Evolutionary conservation across 23 red algal species (phyloP).

Genomic region (Pyropia haitanensis): DNA sequence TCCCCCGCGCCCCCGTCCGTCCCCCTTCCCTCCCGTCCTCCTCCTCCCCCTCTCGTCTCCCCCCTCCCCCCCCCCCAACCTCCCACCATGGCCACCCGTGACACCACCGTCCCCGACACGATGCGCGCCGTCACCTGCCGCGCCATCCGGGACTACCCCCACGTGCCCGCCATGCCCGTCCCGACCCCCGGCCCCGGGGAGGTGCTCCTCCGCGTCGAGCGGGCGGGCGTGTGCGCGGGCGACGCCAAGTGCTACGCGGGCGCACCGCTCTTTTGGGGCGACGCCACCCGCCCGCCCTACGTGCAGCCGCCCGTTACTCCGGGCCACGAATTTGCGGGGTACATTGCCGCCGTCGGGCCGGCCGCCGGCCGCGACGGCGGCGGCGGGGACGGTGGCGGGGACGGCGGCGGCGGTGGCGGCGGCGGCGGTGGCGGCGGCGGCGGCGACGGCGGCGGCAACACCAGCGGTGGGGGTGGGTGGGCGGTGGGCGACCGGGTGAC

Average conservation of each 20-base stretch:
- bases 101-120: conserved; percentile 27
- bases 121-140: conserved; percentile 50
- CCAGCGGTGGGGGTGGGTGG: too few species aligned
- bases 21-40: too few species aligned
- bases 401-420: conserved; percentile 17
- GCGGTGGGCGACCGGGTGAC: conserved; percentile 47
- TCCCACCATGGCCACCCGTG: conserved; percentile 30
- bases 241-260: conserved; percentile 71
- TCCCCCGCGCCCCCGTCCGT: too few species aligned
- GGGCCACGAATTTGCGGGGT: conserved; percentile 73
- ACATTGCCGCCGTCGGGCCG: conserved; percentile 24
- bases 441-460: too few species aligned
- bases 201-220: conserved; percentile 38
- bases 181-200: conserved; percentile 30
- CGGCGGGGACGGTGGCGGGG: background rate
- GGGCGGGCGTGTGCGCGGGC: conserved; percentile 74
- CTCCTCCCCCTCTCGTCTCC: too few species aligned
- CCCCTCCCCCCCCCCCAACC: too few species aligned
- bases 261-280: conserved; percentile 65
- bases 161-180: background rate
- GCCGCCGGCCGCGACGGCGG: conserved; percentile 7
- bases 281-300: conserved; percentile 32
- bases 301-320: conserved; percentile 67
- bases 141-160: conserved; percentile 39
- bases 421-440: conserved; percentile 31